Evolutionary conservation across 768 basidiomycete genomes (phyloP).

Genomic region (Sporobolomyces phaffii): DNA sequence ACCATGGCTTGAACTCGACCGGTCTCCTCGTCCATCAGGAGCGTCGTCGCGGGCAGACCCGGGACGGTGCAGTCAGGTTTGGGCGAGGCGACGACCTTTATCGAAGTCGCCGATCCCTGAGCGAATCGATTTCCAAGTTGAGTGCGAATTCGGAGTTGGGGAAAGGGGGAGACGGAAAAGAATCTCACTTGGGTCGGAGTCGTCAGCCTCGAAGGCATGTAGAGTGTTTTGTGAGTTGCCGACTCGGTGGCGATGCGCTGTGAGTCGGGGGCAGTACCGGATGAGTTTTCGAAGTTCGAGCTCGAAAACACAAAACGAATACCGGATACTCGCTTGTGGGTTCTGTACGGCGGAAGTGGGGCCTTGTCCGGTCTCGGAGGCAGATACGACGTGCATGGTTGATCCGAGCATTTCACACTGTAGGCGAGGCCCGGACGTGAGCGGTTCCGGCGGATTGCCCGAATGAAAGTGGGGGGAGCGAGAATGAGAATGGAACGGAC

Average conservation of each 20-base stretch:
- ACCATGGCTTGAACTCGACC: conserved; percentile 30
- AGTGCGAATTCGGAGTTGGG: not conserved
- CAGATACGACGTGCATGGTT: conserved; percentile 29
- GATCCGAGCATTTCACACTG: conserved; percentile 25
- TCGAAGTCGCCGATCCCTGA: conserved; percentile 27
- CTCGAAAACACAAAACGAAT: no score
- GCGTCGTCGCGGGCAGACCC: conserved; percentile 37
- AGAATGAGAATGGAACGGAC: conserved; percentile 1
- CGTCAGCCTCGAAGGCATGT: conserved; percentile 35
- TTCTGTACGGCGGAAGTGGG: conserved; percentile 11
- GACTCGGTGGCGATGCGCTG: conserved; percentile 26
- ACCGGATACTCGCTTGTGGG: conserved; percentile 9
- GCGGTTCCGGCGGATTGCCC: not conserved
- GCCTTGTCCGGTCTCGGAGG: not conserved
- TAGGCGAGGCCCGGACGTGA: no score
- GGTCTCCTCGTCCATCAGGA: conserved; percentile 36
- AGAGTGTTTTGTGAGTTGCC: conserved; percentile 18
- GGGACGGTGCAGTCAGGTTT: conserved; percentile 15
- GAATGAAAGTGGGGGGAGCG: not conserved
- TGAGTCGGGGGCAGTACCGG: no score
- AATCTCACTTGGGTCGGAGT: conserved; percentile 12
- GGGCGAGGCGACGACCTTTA: conserved; percentile 39
- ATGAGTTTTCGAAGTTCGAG: not conserved
- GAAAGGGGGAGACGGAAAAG: not conserved
- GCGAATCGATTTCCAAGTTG: no score